Conservation (phyloP, 257 asterid genomes). For the Solanum pimpinellifolium region DNA sequence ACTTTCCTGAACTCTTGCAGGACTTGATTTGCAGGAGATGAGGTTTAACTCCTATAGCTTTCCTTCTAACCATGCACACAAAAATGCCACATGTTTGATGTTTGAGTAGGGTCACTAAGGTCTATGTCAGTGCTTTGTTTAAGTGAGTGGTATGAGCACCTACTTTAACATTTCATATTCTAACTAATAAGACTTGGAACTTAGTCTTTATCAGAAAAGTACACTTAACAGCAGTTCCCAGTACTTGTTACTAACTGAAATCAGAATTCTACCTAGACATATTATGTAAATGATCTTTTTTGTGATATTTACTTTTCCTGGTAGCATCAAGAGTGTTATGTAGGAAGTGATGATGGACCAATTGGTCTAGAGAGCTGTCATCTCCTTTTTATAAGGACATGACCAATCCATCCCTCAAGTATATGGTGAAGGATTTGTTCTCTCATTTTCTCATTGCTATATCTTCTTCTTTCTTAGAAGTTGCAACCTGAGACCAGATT, state of each 20-base stretch:
- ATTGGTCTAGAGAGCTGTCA: neutral
- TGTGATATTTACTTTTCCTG: neutral
- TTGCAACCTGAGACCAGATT: neutral
- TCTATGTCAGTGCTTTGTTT: neutral
- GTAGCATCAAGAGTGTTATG: neutral
- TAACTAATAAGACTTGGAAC: neutral
- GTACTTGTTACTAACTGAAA: neutral
- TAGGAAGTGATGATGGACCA: neutral
- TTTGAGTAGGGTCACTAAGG: neutral
- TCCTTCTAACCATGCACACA: neutral
- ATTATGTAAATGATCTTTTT: neutral
- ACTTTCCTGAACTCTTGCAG: neutral
- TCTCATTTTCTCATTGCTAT: neutral
- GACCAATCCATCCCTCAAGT: neutral
- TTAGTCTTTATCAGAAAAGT: neutral
- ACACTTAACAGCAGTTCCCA: neutral
- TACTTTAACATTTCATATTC: neutral
- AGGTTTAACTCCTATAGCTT: neutral
- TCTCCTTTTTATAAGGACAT: neutral
- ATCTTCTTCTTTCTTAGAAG: neutral
- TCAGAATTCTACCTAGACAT: neutral
- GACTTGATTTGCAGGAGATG: neutral
- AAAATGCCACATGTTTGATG: neutral
- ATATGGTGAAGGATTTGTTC: neutral
- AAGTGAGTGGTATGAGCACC: neutral